Percentiles rank a stretch among this genome's conserved stretches.
These are phyloP conservation scores for Adansonia rubrostipa DNA, from an alignment of 441 rosid genomes.

Conservation along the genomic window DNA sequence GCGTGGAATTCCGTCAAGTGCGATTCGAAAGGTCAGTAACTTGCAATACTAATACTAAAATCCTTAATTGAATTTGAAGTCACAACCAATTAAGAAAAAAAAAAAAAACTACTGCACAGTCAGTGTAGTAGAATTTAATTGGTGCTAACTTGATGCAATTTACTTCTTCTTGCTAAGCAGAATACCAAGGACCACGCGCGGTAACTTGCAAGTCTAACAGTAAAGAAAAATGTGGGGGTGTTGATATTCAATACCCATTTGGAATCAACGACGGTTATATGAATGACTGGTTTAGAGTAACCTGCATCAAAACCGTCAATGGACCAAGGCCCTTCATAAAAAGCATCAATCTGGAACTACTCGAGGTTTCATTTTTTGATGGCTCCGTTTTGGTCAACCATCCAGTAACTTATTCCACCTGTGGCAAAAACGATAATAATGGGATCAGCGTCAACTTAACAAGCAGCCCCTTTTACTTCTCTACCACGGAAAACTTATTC, in stretches of 20 bases:
- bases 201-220: neutral
- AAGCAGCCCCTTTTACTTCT: neutral
- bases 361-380: neutral
- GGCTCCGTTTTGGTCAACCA: neutral
- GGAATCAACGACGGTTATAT: neutral
- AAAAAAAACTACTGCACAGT: too few species aligned
- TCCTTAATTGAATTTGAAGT: too few species aligned
- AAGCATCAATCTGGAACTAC: neutral
- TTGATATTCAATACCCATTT: neutral
- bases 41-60: neutral
- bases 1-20: neutral
- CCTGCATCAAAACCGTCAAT: conserved; percentile 1
- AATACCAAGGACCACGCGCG: neutral
- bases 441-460: neutral
- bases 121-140: neutral
- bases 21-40: neutral
- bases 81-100: too few species aligned
- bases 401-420: neutral
- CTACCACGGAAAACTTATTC: neutral
- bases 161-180: neutral
- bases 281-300: neutral
- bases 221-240: neutral
- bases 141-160: neutral
- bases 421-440: neutral
- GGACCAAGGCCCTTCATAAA: neutral